phyloP scores from a whole-genome alignment of 2,329 filamentous ascomycete genomes.

The Dryadomyces sulphureus region DNA sequence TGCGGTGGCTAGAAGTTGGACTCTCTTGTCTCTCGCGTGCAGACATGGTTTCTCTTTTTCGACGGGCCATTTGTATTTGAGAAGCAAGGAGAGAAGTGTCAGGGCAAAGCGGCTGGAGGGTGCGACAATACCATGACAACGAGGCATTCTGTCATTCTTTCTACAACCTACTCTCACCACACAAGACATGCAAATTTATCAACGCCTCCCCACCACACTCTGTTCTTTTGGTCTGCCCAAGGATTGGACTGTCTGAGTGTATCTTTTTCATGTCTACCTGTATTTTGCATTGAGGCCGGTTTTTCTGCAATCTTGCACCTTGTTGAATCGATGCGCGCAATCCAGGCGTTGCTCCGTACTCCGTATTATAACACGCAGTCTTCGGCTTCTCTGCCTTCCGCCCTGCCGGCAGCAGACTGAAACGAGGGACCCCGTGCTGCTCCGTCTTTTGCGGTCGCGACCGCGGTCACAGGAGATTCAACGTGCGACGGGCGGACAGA shows the following conservation, averaged over 20 bases:
- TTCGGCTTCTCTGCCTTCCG: too few relatives aligned
- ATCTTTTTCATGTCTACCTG: background rate
- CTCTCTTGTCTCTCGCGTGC: background rate
- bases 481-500: too few relatives aligned
- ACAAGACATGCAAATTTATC: background rate
- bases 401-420: too few relatives aligned
- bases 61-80: background rate
- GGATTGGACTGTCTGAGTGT: background rate
- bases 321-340: too few relatives aligned
- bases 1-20: background rate
- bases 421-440: too few relatives aligned
- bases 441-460: too few relatives aligned
- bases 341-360: too few relatives aligned
- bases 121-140: conserved; percentile 7
- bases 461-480: too few relatives aligned
- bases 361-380: too few relatives aligned
- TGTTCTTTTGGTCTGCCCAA: background rate
- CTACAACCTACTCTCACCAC: conserved; percentile 1
- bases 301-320: too few relatives aligned
- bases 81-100: background rate
- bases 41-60: background rate
- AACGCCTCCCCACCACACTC: background rate
- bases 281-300: background rate
- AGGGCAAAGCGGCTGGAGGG: background rate
- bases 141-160: background rate